Base-by-base conservation (phyloP, 495 filamentous ascomycete genomes). In the Alectoria sarmentosa region DNA sequence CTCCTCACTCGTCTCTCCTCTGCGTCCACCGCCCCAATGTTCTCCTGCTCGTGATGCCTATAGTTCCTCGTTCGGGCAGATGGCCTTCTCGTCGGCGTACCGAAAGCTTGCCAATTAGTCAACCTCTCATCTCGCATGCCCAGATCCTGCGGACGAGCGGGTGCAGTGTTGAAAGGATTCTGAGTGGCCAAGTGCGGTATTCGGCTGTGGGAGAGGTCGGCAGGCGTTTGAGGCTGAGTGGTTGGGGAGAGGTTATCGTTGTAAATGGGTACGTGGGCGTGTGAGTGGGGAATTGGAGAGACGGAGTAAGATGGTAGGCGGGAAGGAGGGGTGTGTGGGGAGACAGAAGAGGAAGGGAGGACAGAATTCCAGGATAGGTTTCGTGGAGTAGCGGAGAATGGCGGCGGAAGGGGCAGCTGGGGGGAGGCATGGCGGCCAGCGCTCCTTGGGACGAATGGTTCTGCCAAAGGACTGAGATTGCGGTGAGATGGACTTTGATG, bases 191-290 rank as follows among this genome's bases (percentile, higher is more conserved):
- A 57, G 10, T 34, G n/a, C 5, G 58, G 66, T 14, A 60, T 21
- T 30, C 58, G 63, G 23, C 65, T 28, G 36, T 60, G 44, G 4
- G 81, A 79, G 15, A 86, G 72, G 60, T 82, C 76, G 39, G 74
- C 74, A 11, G 83, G 82, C 13, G 83, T 86, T 63, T 81, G 81
- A 23, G 83, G 83, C 66, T 86, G 83, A 4, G 73, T 74, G 4
- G 72, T 73, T 32, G 80, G 74, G 13, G 82, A 76, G 55, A 82
- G 64, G 41, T 67, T 69, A 65, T 86, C 83, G 66, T 83, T 75
- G 68, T 85, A 86, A 36, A 84, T 70, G 49, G 64, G 54, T 28
- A 69, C 60, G 36, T 37, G 65, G 36, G 49, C 28, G 15, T 65
- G 48, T 19, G 61, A 42, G 19, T 28, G 57, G 46, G 65, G 14